Conservation (phyloP, 2,329 filamentous ascomycete genomes). For the Exophiala phaeomuriformis region DNA sequence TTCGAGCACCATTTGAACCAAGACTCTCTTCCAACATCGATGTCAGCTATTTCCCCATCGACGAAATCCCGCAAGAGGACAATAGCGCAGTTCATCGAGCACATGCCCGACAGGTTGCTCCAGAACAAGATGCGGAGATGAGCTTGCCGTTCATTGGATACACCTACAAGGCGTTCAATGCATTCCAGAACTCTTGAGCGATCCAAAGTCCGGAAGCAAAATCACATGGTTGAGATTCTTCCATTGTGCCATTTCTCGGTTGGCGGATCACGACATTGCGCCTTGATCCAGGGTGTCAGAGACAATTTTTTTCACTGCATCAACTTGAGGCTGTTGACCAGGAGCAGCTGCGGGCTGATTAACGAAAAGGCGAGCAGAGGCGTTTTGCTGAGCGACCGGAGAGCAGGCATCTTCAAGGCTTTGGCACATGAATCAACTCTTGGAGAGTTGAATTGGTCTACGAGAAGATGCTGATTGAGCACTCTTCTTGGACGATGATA, state of each 20-base stretch:
- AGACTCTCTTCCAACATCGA: conserved; percentile 88
- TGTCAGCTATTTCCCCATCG: conserved; percentile 96
- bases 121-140: conserved; percentile 84
- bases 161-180: conserved; percentile 94
- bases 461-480: conserved; percentile 10
- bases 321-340: not conserved
- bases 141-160: conserved; percentile 94
- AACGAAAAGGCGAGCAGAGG: not conserved
- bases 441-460: conserved; percentile 16
- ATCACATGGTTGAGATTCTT: not conserved
- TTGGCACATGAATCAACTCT: conserved; percentile 6
- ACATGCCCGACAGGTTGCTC: conserved; percentile 65
- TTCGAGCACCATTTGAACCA: conserved; percentile 92
- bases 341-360: not conserved
- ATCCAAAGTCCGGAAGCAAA: not conserved
- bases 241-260: conserved; percentile 5
- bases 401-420: conserved; percentile 3
- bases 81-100: conserved; percentile 80
- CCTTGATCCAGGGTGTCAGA: conserved; percentile 6
- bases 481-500: conserved; percentile 2
- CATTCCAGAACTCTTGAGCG: conserved; percentile 42
- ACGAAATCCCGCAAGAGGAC: conserved; percentile 96
- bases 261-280: conserved; percentile 6
- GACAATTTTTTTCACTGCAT: conserved; percentile 1
- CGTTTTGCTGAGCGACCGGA: not conserved